phyloP scores from a whole-genome alignment of 768 basidiomycete genomes.

The Psilocybe cyanescens region DNA sequence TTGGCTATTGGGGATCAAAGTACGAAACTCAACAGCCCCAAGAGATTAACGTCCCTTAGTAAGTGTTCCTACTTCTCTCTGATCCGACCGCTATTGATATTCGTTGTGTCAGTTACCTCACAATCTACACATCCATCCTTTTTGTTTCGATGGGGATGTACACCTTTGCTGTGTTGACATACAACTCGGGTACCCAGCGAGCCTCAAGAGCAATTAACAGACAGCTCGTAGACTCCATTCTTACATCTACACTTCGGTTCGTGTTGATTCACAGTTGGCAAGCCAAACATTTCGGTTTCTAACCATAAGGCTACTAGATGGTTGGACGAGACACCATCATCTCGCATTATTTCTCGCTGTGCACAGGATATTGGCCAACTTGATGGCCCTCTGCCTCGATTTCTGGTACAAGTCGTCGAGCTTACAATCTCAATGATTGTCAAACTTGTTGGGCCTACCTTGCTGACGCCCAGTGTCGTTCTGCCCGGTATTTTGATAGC shows the following conservation, averaged over 20 bases:
- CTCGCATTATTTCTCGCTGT: conserved; percentile 65
- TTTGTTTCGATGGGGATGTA: conserved; percentile 26
- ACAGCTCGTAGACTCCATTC: conserved; percentile 52
- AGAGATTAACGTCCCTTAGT: conserved; percentile 37
- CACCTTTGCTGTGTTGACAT: conserved; percentile 37
- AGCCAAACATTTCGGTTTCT: background rate
- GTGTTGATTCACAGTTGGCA: conserved; percentile 2
- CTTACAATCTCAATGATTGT: conserved; percentile 37
- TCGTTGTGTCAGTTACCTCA: conserved; percentile 46
- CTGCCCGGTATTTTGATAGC: conserved; percentile 45
- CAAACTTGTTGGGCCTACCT: conserved; percentile 44
- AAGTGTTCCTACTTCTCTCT: conserved; percentile 23
- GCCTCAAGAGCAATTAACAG: conserved; percentile 58
- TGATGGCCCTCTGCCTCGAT: conserved; percentile 44
- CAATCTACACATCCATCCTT: conserved; percentile 18
- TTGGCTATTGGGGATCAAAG: conserved; percentile 50
- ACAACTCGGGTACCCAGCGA: conserved; percentile 48
- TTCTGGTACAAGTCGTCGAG: conserved; percentile 28
- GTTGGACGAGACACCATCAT: conserved; percentile 46
- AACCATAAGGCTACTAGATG: conserved; percentile 35
- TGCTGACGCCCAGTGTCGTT: conserved; percentile 47
- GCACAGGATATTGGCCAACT: conserved; percentile 67
- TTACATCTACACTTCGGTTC: conserved; percentile 64
- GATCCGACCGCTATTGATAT: background rate
- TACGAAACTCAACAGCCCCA: conserved; percentile 37